Conservation (phyloP, 179 eudicot species). For the Patellifolia procumbens region DNA sequence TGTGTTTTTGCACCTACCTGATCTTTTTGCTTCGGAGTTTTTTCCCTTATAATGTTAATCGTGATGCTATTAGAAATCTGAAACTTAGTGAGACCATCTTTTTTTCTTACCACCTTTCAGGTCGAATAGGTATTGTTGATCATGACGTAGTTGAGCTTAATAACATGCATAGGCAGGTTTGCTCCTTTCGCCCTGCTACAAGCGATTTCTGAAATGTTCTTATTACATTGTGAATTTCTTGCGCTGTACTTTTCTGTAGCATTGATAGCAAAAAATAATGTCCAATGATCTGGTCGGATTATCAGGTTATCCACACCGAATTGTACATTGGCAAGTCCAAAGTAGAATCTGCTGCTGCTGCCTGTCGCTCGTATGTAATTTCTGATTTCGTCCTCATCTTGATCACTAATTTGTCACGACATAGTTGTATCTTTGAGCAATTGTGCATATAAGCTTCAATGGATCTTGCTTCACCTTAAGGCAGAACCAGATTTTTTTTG, state of each 20-base stretch:
- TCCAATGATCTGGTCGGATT: not conserved
- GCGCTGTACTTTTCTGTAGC: not conserved
- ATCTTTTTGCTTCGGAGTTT: not conserved
- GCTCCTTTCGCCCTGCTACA: conserved; percentile 3
- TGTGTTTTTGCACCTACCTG: not conserved
- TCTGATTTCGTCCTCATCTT: not conserved
- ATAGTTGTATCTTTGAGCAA: not conserved
- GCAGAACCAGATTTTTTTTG: no score
- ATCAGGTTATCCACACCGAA: conserved; percentile 84
- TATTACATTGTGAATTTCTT: not conserved
- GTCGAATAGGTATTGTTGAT: conserved; percentile 89
- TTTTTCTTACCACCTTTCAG: conserved; percentile 37
- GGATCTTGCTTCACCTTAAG: not conserved
- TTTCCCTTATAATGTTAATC: not conserved
- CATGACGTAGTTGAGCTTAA: conserved; percentile 98
- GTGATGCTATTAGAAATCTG: not conserved
- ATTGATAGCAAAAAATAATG: not conserved
- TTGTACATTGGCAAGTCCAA: conserved; percentile 83
- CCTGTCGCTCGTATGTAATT: conserved; percentile 80
- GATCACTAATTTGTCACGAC: not conserved
- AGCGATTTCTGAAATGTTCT: conserved; percentile 4
- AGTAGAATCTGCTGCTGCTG: conserved; percentile 95
- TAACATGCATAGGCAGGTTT: conserved; percentile 97
- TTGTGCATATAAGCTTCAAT: not conserved
- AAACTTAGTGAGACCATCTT: not conserved